Percentiles rank a stretch among this genome's conserved stretches.
phyloP scores from a whole-genome alignment of 371 early-diverging fungal species.

The Rhizopus arrhizus region DNA sequence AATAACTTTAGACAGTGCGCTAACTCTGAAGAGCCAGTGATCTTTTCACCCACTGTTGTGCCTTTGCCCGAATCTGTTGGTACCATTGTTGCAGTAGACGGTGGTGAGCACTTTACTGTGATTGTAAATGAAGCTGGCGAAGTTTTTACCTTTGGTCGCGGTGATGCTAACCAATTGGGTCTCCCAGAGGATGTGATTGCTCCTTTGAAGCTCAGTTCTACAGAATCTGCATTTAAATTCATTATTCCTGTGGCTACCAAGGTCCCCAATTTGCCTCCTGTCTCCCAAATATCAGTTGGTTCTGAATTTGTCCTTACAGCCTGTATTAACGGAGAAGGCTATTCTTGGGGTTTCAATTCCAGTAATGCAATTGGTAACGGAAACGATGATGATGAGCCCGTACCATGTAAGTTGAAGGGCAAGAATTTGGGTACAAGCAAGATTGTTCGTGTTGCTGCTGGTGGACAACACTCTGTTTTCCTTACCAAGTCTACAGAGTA shows the following conservation, averaged over 20 bases:
- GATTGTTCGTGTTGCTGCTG: constrained; percentile 65
- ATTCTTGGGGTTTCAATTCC: constrained; percentile 93
- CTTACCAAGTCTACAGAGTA: constrained; percentile 53
- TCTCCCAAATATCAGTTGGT: constrained; percentile 79
- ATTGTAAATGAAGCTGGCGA: constrained; percentile 74
- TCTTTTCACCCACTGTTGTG: constrained; percentile 57
- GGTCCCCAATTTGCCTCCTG: constrained; percentile 48
- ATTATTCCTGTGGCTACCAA: constrained; percentile 63
- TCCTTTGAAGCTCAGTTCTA: constrained; percentile 17
- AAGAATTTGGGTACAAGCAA: constrained; percentile 43
- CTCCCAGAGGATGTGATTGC: constrained; percentile 47
- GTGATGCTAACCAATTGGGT: constrained; percentile 95
- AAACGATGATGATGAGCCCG: constrained; percentile 65
- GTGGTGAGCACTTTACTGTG: constrained; percentile 89
- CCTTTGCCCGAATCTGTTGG: constrained; percentile 49
- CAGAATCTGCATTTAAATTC: constrained; percentile 54
- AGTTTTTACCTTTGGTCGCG: constrained; percentile 84
- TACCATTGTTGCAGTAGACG: constrained; percentile 64
- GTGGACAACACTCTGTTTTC: constrained; percentile 77
- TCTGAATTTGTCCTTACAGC: constrained; percentile 86
- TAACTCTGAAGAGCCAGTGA: constrained; percentile 35
- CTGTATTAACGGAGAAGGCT: constrained; percentile 69
- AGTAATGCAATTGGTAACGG: constrained; percentile 77
- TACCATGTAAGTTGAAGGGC: constrained; percentile 55
- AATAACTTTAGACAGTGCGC: constrained; percentile 95